Evolutionary conservation across 2,329 filamentous ascomycete genomes (phyloP), one percentile per base, ranked within the genome.

Genomic region (Sporothrix phasma): DNA sequence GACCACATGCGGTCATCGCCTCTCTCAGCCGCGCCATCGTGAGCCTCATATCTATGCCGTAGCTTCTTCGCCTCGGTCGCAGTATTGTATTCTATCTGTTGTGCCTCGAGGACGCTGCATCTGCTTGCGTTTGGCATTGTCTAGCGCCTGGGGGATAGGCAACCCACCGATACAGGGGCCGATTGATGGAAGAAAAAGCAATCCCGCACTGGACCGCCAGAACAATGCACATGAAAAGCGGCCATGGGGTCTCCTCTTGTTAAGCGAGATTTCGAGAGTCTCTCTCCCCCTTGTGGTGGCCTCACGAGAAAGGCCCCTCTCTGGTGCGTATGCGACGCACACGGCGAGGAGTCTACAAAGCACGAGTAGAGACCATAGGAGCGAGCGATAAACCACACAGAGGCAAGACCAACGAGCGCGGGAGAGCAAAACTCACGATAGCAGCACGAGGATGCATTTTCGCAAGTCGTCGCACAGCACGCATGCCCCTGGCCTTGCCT

Each of bases 191-290:
- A n/a, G 19, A 46, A 47, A 47, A 13, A 15, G 5, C 2, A 19
- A 31, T 31, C 47, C 26, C 47, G 17, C 26, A 31, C 47, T 53
- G 47, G 26, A 39, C 43, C n/a, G 58, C 43, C 22, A n/a, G 8
- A 19, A 61, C 17, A 43, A 6, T 19, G 41, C 41, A 43, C 41
- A 4, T n/a, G 15, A 47, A 31, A 34, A 46, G n/a, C 34, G 29
- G 8, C 51, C 51, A 56, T 22, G 19, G 31, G 51, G 31, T 39
- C 51, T 39, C 10, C 22, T 15, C n/a, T 60, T 13, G 56, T 22
- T 61, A 61, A 61, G 58, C 58, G 58, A 61, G 58, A 47, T 61
- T 37, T 39, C 39, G 29, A 45, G 39, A 10, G 37, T 29, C 39
- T 11, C 53, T 41, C n/a, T 37, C 7, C 7, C 15, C n/a, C 4